phyloP scores from a whole-genome alignment of 441 rosid species.

The Raphanus hybrid region DNA sequence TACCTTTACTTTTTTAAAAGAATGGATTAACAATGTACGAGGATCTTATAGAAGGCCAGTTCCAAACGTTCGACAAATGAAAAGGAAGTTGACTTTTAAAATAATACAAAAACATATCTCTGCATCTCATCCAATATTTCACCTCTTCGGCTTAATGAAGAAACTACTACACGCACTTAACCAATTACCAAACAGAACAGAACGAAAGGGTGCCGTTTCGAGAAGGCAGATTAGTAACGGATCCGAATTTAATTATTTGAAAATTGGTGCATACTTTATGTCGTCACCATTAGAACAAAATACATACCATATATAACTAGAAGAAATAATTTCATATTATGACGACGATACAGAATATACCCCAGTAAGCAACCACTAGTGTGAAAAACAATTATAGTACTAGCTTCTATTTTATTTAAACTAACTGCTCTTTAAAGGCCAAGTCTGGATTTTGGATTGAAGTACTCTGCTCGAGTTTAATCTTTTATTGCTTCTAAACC shows the following conservation, averaged over 20 bases:
- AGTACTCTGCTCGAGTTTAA: not conserved
- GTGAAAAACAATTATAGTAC: not conserved
- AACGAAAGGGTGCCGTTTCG: constrained; percentile 10
- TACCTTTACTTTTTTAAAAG: not conserved
- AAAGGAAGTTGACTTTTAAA: constrained; percentile 13
- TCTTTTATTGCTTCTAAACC: not conserved
- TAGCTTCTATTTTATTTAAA: not conserved
- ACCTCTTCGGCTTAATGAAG: constrained; percentile 18
- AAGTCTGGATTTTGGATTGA: not conserved
- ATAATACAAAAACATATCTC: not conserved
- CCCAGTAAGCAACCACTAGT: not conserved
- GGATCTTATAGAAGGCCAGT: constrained; percentile 12
- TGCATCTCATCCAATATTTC: not conserved
- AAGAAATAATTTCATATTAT: constrained; percentile 1
- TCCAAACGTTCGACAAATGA: constrained; percentile 5
- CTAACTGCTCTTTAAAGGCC: not conserved
- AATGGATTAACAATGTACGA: constrained; percentile 3
- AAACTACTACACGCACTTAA: constrained; percentile 6
- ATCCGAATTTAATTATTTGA: not conserved
- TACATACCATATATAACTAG: not conserved
- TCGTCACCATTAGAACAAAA: not conserved
- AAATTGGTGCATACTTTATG: not conserved
- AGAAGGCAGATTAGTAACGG: not conserved
- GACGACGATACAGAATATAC: not conserved
- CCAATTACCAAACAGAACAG: not conserved